Evolutionary conservation across 345 rosid species (phyloP), one percentile per base, ranked within the genome.

Genomic region (Pistacia atlantica): DNA sequence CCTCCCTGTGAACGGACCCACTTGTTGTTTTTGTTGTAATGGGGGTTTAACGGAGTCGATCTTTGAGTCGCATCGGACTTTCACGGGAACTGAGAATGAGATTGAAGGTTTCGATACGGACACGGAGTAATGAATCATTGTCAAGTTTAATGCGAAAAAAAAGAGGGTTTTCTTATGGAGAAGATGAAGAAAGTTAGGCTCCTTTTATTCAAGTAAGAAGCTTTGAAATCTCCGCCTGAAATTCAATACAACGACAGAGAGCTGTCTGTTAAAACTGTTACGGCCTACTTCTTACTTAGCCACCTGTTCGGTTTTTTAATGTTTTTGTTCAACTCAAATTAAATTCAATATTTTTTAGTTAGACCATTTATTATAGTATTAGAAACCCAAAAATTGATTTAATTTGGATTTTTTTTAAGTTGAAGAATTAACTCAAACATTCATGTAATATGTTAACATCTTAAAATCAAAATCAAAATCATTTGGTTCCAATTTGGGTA

Each of bases 1-100:
- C 71, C 98, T 89, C 11, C 99, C 95, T 1, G 97, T 94, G 80
- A 77, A 85, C 7, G 93, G 90, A 5, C 94, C 94, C 90, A 83
- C 74, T 78, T 63, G 55, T 4, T 14, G 71, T 20, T 17, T 11
- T 28, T 56, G 80, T 55, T 73, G 57, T 17, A 75, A 77, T 67
- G 75, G 57, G 74, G 82, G 67, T 52, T 58, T 72, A 57, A 10
- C 68, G 22, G 13, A 5, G 11, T 59, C 70, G 4, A 38, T 48
- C 45, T 62, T 72, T 17, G 89, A 79, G 18, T 83, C 75, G 77
- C 90, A 90, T 67, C 90, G 89, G 81, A 86, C 72, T 77, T 80
- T 75, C 38, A 69, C 38, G 37, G 89, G 84, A 59, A 86, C 65
- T 65, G 90, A 73, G 71, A 70, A 46, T 38, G 93, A 84, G 80